These are phyloP conservation scores for Aspergillus alliaceus DNA, from an alignment of 2,329 filamentous ascomycete genomes.

Conservation along the genomic window DNA sequence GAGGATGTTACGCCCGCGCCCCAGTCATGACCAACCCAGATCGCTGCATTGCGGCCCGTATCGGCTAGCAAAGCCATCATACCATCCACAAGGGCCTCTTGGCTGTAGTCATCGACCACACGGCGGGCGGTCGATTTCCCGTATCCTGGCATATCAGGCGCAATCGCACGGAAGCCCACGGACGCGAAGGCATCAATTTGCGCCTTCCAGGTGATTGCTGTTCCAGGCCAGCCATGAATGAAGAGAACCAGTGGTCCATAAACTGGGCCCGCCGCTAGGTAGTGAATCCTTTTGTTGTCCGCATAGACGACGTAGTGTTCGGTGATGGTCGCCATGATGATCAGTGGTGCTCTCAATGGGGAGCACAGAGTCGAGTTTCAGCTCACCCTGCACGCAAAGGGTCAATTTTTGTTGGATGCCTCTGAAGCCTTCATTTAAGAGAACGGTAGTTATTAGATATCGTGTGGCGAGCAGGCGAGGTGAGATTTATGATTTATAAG, in stretches of 20 bases:
- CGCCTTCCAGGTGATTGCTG: constrained; percentile 19
- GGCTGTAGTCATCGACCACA: constrained; percentile 11
- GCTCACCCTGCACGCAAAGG: no score
- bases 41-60: constrained; percentile 19
- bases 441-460: no score
- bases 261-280: constrained; percentile 11
- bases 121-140: constrained; percentile 15
- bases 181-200: constrained; percentile 12
- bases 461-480: no score
- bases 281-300: constrained; percentile 11
- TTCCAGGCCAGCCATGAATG: constrained; percentile 42
- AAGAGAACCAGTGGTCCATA: constrained; percentile 25
- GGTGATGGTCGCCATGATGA: constrained; percentile 2
- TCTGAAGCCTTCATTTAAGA: no score
- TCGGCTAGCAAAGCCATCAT: constrained; percentile 15
- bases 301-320: constrained; percentile 7
- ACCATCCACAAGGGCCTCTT: constrained; percentile 14
- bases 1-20: constrained; percentile 8
- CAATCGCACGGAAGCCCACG: constrained; percentile 14
- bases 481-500: no score
- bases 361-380: background rate
- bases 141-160: constrained; percentile 17
- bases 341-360: background rate
- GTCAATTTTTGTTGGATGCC: background rate
- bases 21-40: constrained; percentile 25